Evolutionary conservation across 306 rosid species (phyloP).

Genomic region (Vicia faba): DNA sequence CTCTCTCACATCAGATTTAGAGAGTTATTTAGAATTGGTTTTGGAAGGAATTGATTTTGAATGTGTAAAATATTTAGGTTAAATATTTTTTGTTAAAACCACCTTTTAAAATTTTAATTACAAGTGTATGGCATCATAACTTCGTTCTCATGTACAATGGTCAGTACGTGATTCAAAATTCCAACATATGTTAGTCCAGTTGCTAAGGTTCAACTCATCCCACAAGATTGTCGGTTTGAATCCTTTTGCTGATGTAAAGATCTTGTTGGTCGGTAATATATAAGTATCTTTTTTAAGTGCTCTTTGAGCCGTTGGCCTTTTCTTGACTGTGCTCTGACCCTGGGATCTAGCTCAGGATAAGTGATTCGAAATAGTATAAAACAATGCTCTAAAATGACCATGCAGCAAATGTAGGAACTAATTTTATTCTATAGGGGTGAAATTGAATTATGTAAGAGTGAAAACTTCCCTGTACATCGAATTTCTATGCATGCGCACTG

Average conservation of each 20-base stretch:
- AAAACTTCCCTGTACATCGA: no score
- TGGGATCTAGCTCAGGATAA: no score
- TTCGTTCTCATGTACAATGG: background rate
- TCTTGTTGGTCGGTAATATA: background rate
- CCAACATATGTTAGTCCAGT: background rate
- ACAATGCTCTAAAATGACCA: background rate
- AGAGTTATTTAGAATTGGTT: conserved; percentile 23
- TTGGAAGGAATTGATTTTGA: background rate
- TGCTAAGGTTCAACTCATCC: background rate
- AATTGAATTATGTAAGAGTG: no score
- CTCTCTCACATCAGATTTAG: conserved; percentile 1
- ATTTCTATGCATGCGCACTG: no score
- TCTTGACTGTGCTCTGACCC: background rate
- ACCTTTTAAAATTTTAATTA: background rate
- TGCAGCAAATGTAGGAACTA: background rate
- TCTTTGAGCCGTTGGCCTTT: background rate
- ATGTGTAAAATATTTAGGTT: background rate
- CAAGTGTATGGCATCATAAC: background rate
- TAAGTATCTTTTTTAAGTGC: background rate
- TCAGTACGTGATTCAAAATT: background rate
- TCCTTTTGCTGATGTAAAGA: background rate
- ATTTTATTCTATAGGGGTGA: background rate
- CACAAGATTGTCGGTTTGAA: background rate
- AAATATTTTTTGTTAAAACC: background rate
- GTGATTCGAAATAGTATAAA: no score